phyloP scores from a whole-genome alignment of 1,284 basidiomycete species.

The Phenoliferia sp. region DNA sequence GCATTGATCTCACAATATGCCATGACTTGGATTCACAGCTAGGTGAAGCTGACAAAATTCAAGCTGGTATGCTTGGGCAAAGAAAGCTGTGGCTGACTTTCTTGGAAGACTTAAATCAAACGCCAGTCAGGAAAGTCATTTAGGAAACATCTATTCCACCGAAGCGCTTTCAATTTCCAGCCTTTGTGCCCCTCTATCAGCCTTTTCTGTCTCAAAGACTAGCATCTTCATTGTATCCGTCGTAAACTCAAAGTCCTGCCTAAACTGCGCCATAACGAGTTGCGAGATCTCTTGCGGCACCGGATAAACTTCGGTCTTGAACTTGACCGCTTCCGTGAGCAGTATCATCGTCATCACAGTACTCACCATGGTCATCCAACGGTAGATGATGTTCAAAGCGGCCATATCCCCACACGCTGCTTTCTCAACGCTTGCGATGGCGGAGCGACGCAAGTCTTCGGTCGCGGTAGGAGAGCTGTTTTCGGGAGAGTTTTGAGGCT shows the following conservation, averaged over 20 bases:
- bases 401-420: not conserved
- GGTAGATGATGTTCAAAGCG: not conserved
- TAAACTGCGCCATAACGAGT: not conserved
- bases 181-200: constrained; percentile 1
- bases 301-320: not conserved
- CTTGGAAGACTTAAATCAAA: too few relatives aligned
- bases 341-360: not conserved
- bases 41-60: too few relatives aligned
- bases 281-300: not conserved
- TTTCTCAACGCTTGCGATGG: not conserved
- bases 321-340: not conserved
- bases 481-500: not conserved
- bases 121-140: too few relatives aligned
- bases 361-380: not conserved
- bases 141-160: too few relatives aligned
- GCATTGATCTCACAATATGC: too few relatives aligned
- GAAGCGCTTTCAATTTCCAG: too few relatives aligned
- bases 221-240: not conserved
- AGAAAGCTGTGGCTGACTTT: too few relatives aligned
- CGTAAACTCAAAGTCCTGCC: not conserved
- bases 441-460: not conserved
- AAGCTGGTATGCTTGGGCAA: too few relatives aligned
- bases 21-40: too few relatives aligned
- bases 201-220: too few relatives aligned
- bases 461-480: not conserved